phyloP scores from a whole-genome alignment of 1,284 basidiomycete genomes.

The Sanghuangporus baumii region DNA sequence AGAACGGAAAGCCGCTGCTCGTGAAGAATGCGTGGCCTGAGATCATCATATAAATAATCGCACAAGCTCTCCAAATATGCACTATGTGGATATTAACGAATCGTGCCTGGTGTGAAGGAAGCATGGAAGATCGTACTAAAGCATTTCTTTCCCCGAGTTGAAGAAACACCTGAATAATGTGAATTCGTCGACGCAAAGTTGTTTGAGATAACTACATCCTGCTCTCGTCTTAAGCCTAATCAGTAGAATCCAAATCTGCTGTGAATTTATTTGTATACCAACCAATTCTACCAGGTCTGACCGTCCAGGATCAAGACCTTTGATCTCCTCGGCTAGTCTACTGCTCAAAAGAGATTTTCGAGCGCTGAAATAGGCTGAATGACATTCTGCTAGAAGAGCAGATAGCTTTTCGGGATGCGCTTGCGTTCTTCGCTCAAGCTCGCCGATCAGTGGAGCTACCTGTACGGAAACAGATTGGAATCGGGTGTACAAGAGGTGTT shows the following conservation, averaged over 20 bases:
- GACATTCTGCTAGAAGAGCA: constrained; percentile 77
- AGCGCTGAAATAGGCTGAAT: constrained; percentile 71
- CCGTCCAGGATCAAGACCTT: constrained; percentile 67
- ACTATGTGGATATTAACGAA: constrained; percentile 34
- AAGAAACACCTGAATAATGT: constrained; percentile 81
- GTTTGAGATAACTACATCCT: constrained; percentile 87
- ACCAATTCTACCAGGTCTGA: constrained; percentile 86
- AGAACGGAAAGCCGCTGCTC: constrained; percentile 81
- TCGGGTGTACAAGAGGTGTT: constrained; percentile 84
- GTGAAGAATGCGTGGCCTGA: constrained; percentile 89
- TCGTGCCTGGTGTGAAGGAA: constrained; percentile 9
- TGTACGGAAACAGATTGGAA: constrained; percentile 70
- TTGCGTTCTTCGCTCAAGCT: constrained; percentile 74
- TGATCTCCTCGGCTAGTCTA: constrained; percentile 74
- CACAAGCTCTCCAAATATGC: constrained; percentile 85
- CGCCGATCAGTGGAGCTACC: constrained; percentile 71
- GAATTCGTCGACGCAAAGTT: constrained; percentile 86
- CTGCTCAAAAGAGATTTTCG: constrained; percentile 67
- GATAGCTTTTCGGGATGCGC: constrained; percentile 74
- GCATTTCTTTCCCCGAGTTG: constrained; percentile 71
- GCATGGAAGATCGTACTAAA: constrained; percentile 66
- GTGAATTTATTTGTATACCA: constrained; percentile 21
- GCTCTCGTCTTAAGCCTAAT: constrained; percentile 59
- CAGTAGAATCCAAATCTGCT: constrained; percentile 2
- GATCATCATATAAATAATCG: constrained; percentile 89